phyloP scores from a whole-genome alignment of 108 stramenopile species.

The Nitzschia sp. region DNA sequence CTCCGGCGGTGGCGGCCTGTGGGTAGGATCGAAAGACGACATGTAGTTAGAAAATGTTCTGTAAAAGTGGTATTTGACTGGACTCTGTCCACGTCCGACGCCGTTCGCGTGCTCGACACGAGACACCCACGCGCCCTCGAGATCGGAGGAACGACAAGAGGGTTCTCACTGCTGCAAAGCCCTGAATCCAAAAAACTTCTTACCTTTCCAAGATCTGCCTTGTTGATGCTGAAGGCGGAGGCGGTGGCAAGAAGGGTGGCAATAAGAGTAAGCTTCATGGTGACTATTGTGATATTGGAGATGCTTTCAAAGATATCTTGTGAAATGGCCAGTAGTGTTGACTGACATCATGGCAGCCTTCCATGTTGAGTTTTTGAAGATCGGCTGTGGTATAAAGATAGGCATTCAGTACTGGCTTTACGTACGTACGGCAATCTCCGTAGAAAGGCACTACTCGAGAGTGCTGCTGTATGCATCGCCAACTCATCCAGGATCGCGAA shows the following conservation, averaged over 20 bases:
- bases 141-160: slow-evolving; percentile 1
- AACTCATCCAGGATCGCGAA: background rate
- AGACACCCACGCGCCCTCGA: background rate
- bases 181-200: slow-evolving; percentile 7
- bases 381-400: background rate
- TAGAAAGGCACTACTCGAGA: background rate
- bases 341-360: slow-evolving; percentile 1
- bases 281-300: slow-evolving; percentile 27
- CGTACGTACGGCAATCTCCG: background rate
- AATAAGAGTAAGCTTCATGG: slow-evolving; percentile 79
- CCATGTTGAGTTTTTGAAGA: slow-evolving; percentile 11
- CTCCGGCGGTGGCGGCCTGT: slow-evolving; percentile 74
- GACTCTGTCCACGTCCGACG: background rate
- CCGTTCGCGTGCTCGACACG: slow-evolving; percentile 6
- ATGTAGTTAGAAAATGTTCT: slow-evolving; percentile 3
- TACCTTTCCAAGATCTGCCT: slow-evolving; percentile 51
- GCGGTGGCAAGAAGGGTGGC: slow-evolving; percentile 77
- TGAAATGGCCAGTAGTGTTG: background rate
- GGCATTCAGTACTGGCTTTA: background rate
- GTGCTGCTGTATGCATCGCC: too few relatives aligned
- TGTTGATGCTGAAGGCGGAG: slow-evolving; percentile 65
- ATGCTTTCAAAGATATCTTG: background rate
- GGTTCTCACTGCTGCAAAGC: background rate
- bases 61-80: background rate
- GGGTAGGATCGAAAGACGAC: too few relatives aligned